Evolutionary conservation across 2,329 filamentous ascomycete species (phyloP), one percentile per base, ranked within the genome.

Genomic region (Corniculantispora saksenae): DNA sequence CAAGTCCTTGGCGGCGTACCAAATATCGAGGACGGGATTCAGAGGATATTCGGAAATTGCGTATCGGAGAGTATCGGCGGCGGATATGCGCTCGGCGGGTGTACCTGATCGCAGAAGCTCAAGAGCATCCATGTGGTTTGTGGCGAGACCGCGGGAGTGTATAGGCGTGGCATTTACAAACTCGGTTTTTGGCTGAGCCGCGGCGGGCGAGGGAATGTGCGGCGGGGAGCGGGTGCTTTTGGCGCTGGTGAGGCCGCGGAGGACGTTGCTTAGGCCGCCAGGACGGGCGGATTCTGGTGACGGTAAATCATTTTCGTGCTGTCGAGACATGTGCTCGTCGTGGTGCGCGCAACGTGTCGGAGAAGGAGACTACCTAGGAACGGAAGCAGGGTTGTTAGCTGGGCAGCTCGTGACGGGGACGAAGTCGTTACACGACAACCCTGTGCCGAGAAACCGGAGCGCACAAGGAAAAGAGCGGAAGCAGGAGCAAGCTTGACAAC

Each of bases 1-100:
- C 66, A 91, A 78, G 70, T 91, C 88, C 72, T 88, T 89, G 54
- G 83, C 87, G 17, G 86, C 86, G 68, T 87, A 84, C 86, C 89
- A 91, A 64, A 91, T 88, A 54, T 86, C 84, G 57, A 86, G 78
- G 15, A 88, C 82, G 7, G 84, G 82, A 65, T 83, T 84, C 32
- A 89, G 76, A 6, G 87, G 85, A 70, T 86, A 87, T 67, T 89
- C 86, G 38, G 82, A 76, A 40, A 90, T 81, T 65, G 84, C 81
- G 70, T 81, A 77, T 50, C 85, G 83, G 48, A 90, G 76, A n/a
- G 82, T 80, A 64, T 82, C 80, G 53, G 86, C 87, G 10, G 87
- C 88, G 27, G 82, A 77, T 25, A 88, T 79, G 48, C 87, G 81
- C 69, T 89, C 86, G 68, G 76, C 76, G 5, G 83, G 75, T 27